Evolutionary conservation across 768 basidiomycete genomes (phyloP), one percentile per base, ranked within the genome.

Genomic region (Leccinum fibrillosum): DNA sequence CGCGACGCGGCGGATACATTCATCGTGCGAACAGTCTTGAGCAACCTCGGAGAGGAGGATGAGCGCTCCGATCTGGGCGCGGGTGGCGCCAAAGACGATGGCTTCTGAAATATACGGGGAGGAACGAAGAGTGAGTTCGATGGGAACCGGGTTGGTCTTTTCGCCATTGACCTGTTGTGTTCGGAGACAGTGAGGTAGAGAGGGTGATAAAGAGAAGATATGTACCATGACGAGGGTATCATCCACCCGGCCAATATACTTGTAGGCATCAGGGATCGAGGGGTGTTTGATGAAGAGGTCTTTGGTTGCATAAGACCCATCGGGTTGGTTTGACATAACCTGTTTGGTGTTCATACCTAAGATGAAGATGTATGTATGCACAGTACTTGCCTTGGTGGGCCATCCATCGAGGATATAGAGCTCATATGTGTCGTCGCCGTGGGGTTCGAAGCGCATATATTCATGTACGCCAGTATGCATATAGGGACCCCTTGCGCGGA

Each of bases 61-160:
- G 15, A 85, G 71, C 11, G 74, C 77, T 5, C 83, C 82, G 7
- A 77, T 72, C 53, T 84, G 82, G 7, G 81, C 75, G 26, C 77
- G 68, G 10, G 71, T 77, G 15, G 77, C 73, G 11, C 83, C 83
- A 44, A 85, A 84, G 52, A 85, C 77, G 61, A 84, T 77, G 30
- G 79, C 82, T 54, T 85, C 83, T 0, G 73, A 68, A 17, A 47
- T 47, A 39, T 39, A 39, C 17, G 80, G 76, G 4, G 70, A 70
- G 3, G 81, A 81, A 19, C 79, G 79, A 54, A 84, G 77, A 19
- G 74, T 71, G 39, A 81, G 74, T 61, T 83, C 82, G 54, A 83
- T 81, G 0, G 82, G 81, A 5, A 82, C 78, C 5, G 81, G 81
- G 60, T 82, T 82, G 10, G 80, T 82, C 72, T 84, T 84, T 69